phyloP scores from a whole-genome alignment of 768 basidiomycete genomes.

The Phanerochaete carnosa region DNA sequence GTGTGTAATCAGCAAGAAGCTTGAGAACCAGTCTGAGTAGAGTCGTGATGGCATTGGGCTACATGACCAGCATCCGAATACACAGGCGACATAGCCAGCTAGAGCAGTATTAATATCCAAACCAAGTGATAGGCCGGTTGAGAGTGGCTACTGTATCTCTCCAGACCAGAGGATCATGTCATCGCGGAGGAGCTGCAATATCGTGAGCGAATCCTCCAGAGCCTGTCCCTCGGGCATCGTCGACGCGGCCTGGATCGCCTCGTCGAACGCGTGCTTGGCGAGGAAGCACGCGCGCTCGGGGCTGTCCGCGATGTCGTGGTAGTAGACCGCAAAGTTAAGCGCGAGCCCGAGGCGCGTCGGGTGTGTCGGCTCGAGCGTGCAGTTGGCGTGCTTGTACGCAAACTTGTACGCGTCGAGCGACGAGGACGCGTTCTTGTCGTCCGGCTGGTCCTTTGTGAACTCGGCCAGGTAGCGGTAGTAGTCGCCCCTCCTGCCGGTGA shows the following conservation, averaged over 20 bases:
- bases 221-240: slow-evolving; percentile 31
- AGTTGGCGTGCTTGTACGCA: slow-evolving; percentile 79
- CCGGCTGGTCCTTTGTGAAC: slow-evolving; percentile 69
- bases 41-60: too few species aligned
- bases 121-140: too few species aligned
- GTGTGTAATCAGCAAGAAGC: too few species aligned
- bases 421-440: slow-evolving; percentile 64
- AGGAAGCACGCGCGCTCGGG: slow-evolving; percentile 86
- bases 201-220: slow-evolving; percentile 78
- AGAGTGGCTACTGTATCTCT: slow-evolving; percentile 51
- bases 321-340: slow-evolving; percentile 93
- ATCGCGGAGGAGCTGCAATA: slow-evolving; percentile 78
- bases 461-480: slow-evolving; percentile 45
- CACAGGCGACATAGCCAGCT: too few species aligned
- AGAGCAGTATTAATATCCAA: too few species aligned
- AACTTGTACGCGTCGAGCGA: slow-evolving; percentile 84
- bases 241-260: slow-evolving; percentile 55
- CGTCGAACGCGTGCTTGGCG: slow-evolving; percentile 91
- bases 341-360: slow-evolving; percentile 87
- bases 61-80: too few species aligned
- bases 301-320: slow-evolving; percentile 82
- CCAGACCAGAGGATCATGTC: slow-evolving; percentile 85
- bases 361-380: slow-evolving; percentile 73
- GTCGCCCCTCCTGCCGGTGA: slow-evolving; percentile 1
- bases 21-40: too few species aligned